phyloP scores from a whole-genome alignment of 257 asterid species.

The Forsythia suspensa region DNA sequence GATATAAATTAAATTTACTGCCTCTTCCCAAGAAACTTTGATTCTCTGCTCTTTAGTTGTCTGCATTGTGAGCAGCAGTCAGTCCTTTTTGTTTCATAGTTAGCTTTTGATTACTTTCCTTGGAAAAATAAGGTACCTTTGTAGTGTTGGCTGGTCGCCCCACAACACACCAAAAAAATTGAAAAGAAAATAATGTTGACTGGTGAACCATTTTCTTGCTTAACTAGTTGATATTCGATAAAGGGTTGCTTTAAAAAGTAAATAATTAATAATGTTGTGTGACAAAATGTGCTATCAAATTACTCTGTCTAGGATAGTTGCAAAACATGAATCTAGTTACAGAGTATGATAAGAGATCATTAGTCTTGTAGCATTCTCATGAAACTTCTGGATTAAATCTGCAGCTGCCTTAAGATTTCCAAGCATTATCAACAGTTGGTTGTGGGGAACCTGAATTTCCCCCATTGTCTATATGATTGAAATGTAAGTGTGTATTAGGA shows the following conservation, averaged over 20 bases:
- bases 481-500: too few relatives aligned
- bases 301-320: not conserved
- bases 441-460: not conserved
- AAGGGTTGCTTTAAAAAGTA: not conserved
- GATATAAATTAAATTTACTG: too few relatives aligned
- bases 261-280: not conserved
- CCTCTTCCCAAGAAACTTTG: too few relatives aligned
- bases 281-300: not conserved
- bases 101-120: too few relatives aligned
- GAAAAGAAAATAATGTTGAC: not conserved
- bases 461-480: not conserved
- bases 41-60: too few relatives aligned
- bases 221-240: not conserved
- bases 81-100: too few relatives aligned
- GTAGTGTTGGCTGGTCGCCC: too few relatives aligned
- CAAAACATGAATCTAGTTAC: not conserved
- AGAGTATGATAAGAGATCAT: not conserved
- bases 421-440: not conserved
- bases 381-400: not conserved
- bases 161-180: too few relatives aligned
- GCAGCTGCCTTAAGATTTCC: not conserved
- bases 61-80: too few relatives aligned
- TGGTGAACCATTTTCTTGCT: too few relatives aligned
- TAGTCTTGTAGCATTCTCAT: not conserved
- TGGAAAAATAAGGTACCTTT: too few relatives aligned